phyloP scores from a whole-genome alignment of 768 basidiomycete species.

The Boletus reticuloceps region DNA sequence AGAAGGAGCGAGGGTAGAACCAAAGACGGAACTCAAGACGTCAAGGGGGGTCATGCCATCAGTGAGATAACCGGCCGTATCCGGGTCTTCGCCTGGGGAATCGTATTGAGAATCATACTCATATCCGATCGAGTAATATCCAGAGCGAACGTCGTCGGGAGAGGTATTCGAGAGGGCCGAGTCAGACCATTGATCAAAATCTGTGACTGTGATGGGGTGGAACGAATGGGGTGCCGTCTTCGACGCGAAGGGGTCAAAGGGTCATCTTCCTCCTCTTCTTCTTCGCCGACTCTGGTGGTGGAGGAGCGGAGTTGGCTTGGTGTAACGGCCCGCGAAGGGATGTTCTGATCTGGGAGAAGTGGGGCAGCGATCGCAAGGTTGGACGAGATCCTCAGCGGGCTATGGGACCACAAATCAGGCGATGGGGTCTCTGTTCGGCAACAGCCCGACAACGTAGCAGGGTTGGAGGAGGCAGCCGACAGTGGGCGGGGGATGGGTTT shows the following conservation, averaged over 20 bases:
- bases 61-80: constrained; percentile 61
- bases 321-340: constrained; percentile 52
- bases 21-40: constrained; percentile 92
- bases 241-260: constrained; percentile 74
- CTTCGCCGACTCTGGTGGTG: constrained; percentile 53
- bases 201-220: constrained; percentile 60
- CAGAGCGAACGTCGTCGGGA: constrained; percentile 45
- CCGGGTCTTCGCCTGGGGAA: constrained; percentile 41
- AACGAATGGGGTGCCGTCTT: constrained; percentile 48
- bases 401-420: constrained; percentile 86
- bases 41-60: constrained; percentile 98
- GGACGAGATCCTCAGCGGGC: constrained; percentile 63
- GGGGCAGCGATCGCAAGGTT: constrained; percentile 93
- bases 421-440: constrained; percentile 77
- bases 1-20: constrained; percentile 81
- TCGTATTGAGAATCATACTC: constrained; percentile 34
- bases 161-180: constrained; percentile 53
- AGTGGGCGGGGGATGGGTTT: constrained; percentile 80
- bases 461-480: constrained; percentile 59
- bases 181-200: constrained; percentile 60
- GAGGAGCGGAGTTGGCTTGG: constrained; percentile 73
- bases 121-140: constrained; percentile 29
- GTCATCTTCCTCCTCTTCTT: constrained; percentile 76
- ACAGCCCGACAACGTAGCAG: constrained; percentile 48
- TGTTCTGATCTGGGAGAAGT: constrained; percentile 67